Conservation (phyloP, 768 basidiomycete species). For the Suillus sp. region DNA sequence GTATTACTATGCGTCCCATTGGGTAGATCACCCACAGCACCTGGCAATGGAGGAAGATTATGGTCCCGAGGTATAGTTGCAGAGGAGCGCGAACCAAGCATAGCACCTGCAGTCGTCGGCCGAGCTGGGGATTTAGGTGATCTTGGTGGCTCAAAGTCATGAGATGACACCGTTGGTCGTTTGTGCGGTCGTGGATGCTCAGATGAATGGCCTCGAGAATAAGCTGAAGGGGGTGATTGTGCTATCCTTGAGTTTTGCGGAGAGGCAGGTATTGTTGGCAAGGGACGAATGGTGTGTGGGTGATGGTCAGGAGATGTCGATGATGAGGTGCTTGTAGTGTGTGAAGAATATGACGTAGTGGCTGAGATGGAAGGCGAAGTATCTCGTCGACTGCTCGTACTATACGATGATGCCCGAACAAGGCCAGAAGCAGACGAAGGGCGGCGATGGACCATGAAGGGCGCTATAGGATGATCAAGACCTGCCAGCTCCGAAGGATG, state of each 20-base stretch:
- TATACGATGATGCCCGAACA: constrained; percentile 14
- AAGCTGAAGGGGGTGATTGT: constrained; percentile 23
- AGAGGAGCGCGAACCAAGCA: constrained; percentile 22
- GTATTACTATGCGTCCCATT: background rate
- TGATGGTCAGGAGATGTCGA: constrained; percentile 18
- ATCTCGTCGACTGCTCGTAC: constrained; percentile 24
- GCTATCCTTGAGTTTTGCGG: constrained; percentile 22
- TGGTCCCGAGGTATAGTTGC: constrained; percentile 22
- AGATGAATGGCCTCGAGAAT: constrained; percentile 23
- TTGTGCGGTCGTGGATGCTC: constrained; percentile 16
- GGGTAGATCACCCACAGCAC: background rate
- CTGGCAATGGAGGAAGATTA: constrained; percentile 12
- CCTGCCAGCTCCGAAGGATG: constrained; percentile 23
- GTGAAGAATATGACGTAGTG: constrained; percentile 12
- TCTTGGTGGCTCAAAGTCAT: constrained; percentile 2
- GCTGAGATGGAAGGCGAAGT: constrained; percentile 26
- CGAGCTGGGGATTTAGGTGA: constrained; percentile 29
- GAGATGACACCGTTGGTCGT: constrained; percentile 15
- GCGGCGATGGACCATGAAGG: constrained; percentile 20
- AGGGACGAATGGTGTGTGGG: constrained; percentile 17
- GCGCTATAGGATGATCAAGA: constrained; percentile 11
- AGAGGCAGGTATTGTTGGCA: constrained; percentile 35
- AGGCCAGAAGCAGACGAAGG: constrained; percentile 9
- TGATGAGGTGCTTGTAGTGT: constrained; percentile 14
- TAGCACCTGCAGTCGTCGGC: constrained; percentile 44